Conservation (phyloP, 352 stramenopile species). For the Globisporangium polare region DNA sequence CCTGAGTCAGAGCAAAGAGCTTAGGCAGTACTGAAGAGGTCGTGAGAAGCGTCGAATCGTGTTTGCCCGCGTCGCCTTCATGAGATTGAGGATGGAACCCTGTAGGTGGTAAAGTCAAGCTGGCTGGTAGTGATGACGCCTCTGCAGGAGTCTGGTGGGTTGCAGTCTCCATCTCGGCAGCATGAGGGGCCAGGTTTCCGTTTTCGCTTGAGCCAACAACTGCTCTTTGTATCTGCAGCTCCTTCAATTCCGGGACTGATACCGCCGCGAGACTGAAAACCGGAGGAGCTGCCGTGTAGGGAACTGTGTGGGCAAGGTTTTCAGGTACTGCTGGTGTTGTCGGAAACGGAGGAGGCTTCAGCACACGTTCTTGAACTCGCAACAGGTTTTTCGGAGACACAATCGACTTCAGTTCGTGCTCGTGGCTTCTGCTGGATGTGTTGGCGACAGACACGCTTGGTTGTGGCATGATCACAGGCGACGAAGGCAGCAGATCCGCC, state of each 20-base stretch:
- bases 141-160: neutral
- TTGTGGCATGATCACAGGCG: neutral
- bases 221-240: neutral
- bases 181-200: neutral
- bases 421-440: neutral
- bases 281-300: neutral
- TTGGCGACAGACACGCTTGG: neutral
- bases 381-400: neutral
- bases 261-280: neutral
- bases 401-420: conserved; percentile 15
- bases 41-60: neutral
- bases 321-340: neutral
- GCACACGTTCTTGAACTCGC: neutral
- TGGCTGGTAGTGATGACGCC: neutral
- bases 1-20: neutral
- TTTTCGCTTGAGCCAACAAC: too few relatives aligned
- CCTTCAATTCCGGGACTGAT: neutral
- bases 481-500: conserved; percentile 4
- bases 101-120: neutral
- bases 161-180: neutral
- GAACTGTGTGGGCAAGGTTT: neutral
- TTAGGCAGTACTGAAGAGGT: neutral
- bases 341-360: neutral
- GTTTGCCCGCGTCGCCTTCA: neutral
- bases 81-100: neutral